phyloP scores from a whole-genome alignment of 2,329 filamentous ascomycete species.

The Arachnopeziza araneosa region DNA sequence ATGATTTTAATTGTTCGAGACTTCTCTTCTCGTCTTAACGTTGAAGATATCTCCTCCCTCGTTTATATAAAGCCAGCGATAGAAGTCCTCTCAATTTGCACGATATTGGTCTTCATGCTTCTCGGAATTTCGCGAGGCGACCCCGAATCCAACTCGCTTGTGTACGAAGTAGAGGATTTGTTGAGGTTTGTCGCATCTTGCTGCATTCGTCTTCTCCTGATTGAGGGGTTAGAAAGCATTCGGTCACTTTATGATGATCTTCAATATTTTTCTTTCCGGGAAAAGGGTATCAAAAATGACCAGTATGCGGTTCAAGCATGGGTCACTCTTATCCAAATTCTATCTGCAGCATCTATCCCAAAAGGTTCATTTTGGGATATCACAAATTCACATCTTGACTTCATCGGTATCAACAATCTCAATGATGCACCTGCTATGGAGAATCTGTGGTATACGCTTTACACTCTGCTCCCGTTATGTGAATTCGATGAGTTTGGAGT shows the following conservation, averaged over 20 bases:
- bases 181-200: conserved; percentile 39
- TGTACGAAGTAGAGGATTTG: conserved; percentile 42
- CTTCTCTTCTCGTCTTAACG: conserved; percentile 17
- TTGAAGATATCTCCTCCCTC: neutral
- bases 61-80: conserved; percentile 4
- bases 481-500: conserved; percentile 54
- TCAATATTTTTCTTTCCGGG: conserved; percentile 39
- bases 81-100: conserved; percentile 16
- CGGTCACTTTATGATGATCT: conserved; percentile 43
- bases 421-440: conserved; percentile 47
- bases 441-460: conserved; percentile 51
- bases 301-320: conserved; percentile 46
- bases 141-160: conserved; percentile 4
- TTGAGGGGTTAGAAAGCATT: conserved; percentile 39
- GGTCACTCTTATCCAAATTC: conserved; percentile 50
- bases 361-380: conserved; percentile 57
- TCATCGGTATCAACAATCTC: conserved; percentile 31
- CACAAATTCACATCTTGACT: conserved; percentile 39
- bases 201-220: conserved; percentile 37
- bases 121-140: conserved; percentile 37
- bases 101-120: conserved; percentile 35
- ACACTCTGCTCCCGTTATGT: conserved; percentile 53
- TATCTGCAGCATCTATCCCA: conserved; percentile 46
- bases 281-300: conserved; percentile 47
- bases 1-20: conserved; percentile 27